Evolutionary conservation across 2,329 filamentous ascomycete species (phyloP), one percentile per base, ranked within the genome.

Genomic region (Aureobasidium namibiae): DNA sequence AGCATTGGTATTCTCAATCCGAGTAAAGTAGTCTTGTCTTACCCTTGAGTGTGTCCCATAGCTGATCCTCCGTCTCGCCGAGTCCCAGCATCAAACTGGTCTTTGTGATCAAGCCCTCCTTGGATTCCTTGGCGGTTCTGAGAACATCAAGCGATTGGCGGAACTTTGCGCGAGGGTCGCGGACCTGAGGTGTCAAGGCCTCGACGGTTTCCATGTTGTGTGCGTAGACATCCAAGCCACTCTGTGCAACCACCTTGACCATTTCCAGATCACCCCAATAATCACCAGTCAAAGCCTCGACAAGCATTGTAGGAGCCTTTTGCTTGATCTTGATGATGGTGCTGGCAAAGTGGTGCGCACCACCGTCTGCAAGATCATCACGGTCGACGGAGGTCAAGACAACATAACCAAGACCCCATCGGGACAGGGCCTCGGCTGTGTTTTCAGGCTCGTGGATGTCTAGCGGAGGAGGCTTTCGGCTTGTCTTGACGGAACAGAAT

Each of bases 171-270:
- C 92, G 81, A 50, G 92, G 84, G 71, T 99, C 94, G 36, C 94
- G 83, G 52, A 99, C 92, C 65, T 87, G 88, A 0, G 94, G 91
- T 14, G 92, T 96, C 62, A 99, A 77, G 26, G 79, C 90, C 76
- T 97, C 94, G 5, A 92, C 88, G 0, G 94, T 99, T 81, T 99
- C 94, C 62, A 99, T 82, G 67, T 99, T 99, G 75, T 99, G 94
- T 36, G 94, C 94, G 72, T 92, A 99, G 1, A 99, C 94, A 70
- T 99, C 94, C 59, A 99, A 76, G 1, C 94, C 94, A 67, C 90
- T 95, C 64, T 83, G 79, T 0, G 92, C 94, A 44, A 99, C 90
- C 56, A 92, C 71, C 67, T 80, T 79, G 36, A 95, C 94, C 89
- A 92, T 92, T 60, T 95, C 91, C 65, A 92, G 64, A 67, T 99